Conservation (phyloP, 192 early-diverging fungal genomes). For the Rhizophagus sp. region DNA sequence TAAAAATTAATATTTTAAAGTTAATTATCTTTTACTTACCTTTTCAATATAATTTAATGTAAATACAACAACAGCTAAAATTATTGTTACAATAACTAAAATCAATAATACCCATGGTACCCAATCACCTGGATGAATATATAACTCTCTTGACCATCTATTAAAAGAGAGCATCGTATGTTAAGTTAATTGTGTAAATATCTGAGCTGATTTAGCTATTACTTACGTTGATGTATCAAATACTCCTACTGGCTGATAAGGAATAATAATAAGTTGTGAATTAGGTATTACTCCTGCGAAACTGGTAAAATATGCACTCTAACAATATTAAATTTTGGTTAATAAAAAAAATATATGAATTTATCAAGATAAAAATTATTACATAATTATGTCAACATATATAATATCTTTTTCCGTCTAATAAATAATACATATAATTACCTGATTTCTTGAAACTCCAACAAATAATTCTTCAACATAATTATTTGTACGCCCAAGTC, state of each 20-base stretch:
- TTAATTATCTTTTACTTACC: slow-evolving; percentile 36
- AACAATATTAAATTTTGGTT: not conserved
- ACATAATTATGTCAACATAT: too few species aligned
- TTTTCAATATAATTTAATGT: slow-evolving; percentile 76
- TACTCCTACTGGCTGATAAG: slow-evolving; percentile 60
- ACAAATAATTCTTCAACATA: slow-evolving; percentile 95
- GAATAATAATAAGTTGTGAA: slow-evolving; percentile 85
- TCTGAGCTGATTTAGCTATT: not conserved
- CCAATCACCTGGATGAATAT: slow-evolving; percentile 84
- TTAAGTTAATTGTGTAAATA: not conserved
- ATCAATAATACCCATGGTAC: slow-evolving; percentile 81
- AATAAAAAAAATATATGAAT: not conserved
- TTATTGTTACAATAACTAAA: slow-evolving; percentile 67
- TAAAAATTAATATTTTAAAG: not conserved
- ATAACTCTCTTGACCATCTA: slow-evolving; percentile 87
- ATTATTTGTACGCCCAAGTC: slow-evolving; percentile 92
- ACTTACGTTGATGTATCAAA: slow-evolving; percentile 46
- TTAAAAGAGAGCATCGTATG: not conserved
- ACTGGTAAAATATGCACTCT: slow-evolving; percentile 54
- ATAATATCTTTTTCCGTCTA: too few species aligned
- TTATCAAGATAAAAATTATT: too few species aligned
- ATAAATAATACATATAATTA: slow-evolving; percentile 27
- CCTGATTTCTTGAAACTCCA: slow-evolving; percentile 68
- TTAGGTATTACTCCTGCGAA: slow-evolving; percentile 93
- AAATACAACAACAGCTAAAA: slow-evolving; percentile 71